These are phyloP conservation scores for Knufia petricola DNA, from an alignment of 2,329 filamentous ascomycete species.

Conservation along the genomic window DNA sequence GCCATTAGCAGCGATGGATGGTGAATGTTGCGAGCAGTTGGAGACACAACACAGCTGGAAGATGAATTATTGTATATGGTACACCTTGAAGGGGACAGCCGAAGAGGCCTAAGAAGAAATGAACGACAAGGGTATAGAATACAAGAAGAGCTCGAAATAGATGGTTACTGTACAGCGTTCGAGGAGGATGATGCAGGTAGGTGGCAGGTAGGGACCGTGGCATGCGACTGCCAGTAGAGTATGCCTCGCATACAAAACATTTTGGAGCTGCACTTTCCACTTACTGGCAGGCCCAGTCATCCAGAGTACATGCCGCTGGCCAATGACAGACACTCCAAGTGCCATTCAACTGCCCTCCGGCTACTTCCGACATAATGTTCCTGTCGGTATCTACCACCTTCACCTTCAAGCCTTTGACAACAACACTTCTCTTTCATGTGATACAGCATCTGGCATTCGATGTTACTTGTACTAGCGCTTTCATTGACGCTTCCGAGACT, in stretches of 20 bases:
- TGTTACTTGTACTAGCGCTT: too few species aligned
- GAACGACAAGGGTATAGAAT: slow-evolving; percentile 19
- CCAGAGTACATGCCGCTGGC: too few species aligned
- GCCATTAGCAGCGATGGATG: slow-evolving; percentile 18
- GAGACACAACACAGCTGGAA: too few species aligned
- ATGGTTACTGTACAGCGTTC: slow-evolving; percentile 10
- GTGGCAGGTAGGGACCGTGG: neutral
- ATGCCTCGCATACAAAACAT: neutral
- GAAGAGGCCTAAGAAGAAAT: slow-evolving; percentile 9
- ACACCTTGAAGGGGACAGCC: slow-evolving; percentile 13
- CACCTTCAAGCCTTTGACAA: too few species aligned
- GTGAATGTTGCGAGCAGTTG: too few species aligned
- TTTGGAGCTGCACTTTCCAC: neutral
- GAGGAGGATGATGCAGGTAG: slow-evolving; percentile 2
- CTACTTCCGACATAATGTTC: too few species aligned
- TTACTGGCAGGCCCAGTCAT: too few species aligned
- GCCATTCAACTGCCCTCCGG: too few species aligned
- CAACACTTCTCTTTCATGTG: too few species aligned
- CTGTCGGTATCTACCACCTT: too few species aligned
- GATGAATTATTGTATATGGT: slow-evolving; percentile 15
- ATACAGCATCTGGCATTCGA: too few species aligned
- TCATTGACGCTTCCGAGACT: too few species aligned
- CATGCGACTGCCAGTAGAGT: neutral
- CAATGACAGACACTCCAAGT: neutral
- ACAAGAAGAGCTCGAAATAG: slow-evolving; percentile 13